Evolutionary conservation across 345 rosid species (phyloP).

Genomic region (Lepidium aucheri): DNA sequence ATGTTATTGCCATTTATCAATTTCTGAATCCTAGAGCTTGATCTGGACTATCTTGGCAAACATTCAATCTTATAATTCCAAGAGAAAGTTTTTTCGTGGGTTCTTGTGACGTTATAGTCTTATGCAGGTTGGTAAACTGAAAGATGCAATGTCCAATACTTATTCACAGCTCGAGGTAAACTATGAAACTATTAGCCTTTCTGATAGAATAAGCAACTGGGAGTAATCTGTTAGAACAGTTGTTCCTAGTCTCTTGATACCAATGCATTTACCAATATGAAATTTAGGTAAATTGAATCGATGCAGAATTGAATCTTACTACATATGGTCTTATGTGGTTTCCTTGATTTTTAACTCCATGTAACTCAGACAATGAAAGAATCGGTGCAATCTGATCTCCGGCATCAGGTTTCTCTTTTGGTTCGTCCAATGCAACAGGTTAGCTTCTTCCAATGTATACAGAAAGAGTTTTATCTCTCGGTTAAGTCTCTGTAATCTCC

Average conservation of each 20-base stretch:
- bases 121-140: conserved; percentile 69
- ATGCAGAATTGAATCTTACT: neutral
- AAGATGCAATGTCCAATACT: conserved; percentile 80
- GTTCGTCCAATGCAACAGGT: conserved; percentile 98
- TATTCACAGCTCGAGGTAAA: conserved; percentile 79
- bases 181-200: neutral
- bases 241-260: conserved; percentile 1
- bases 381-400: conserved; percentile 65
- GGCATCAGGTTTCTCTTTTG: conserved; percentile 81
- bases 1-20: neutral
- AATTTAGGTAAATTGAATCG: neutral
- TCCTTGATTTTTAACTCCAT: neutral
- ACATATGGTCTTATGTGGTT: neutral
- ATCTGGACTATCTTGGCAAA: neutral
- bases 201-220: neutral
- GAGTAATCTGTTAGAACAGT: neutral
- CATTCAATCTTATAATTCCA: neutral
- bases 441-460: conserved; percentile 4
- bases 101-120: neutral
- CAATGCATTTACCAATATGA: neutral
- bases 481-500: neutral
- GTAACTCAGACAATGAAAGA: conserved; percentile 63
- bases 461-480: neutral
- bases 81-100: neutral
- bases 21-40: neutral